A percentile compares a stretch with the other conserved stretches of the same genome.
Evolutionary conservation across 805 yeast genomes (phyloP).

Genomic region (Barnettozyma botsteinii): DNA sequence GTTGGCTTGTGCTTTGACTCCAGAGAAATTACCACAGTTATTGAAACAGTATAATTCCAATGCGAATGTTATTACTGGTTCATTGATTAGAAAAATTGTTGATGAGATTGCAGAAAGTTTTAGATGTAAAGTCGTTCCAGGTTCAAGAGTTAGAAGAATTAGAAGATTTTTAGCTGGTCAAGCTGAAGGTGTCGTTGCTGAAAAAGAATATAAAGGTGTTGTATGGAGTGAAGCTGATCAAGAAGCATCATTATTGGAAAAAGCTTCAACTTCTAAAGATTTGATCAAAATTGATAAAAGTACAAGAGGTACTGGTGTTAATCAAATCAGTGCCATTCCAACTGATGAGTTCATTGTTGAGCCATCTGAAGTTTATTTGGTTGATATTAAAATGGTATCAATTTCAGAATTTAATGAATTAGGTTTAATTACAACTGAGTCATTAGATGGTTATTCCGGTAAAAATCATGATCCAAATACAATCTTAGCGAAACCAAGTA

Average conservation of each 20-base stretch:
- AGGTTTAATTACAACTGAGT: slow-evolving; percentile 65
- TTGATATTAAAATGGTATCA: slow-evolving; percentile 81
- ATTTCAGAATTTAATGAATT: slow-evolving; percentile 45
- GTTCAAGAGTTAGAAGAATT: slow-evolving; percentile 85
- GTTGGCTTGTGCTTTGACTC: slow-evolving; percentile 65
- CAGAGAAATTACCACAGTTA: slow-evolving; percentile 64
- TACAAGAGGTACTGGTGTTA: slow-evolving; percentile 30
- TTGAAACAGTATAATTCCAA: slow-evolving; percentile 30
- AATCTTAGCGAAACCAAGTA: slow-evolving; percentile 58
- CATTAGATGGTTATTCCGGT: slow-evolving; percentile 59
- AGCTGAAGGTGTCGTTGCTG: slow-evolving; percentile 87
- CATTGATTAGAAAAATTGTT: slow-evolving; percentile 64
- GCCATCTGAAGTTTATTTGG: slow-evolving; percentile 80
- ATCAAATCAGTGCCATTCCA: slow-evolving; percentile 57
- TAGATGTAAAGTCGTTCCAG: slow-evolving; percentile 84
- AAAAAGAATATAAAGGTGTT: slow-evolving; percentile 88
- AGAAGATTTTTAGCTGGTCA: slow-evolving; percentile 95
- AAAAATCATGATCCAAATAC: slow-evolving; percentile 47
- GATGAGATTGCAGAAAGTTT: slow-evolving; percentile 83
- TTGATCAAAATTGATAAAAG: slow-evolving; percentile 35
- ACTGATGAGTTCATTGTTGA: slow-evolving; percentile 65
- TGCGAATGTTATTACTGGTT: slow-evolving; percentile 53
- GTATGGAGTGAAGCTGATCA: slow-evolving; percentile 82
- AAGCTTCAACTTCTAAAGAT: slow-evolving; percentile 35
- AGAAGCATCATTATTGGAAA: slow-evolving; percentile 50